These are phyloP conservation scores for Periconia digitata DNA, from an alignment of 2,329 filamentous ascomycete genomes.

Conservation along the genomic window DNA sequence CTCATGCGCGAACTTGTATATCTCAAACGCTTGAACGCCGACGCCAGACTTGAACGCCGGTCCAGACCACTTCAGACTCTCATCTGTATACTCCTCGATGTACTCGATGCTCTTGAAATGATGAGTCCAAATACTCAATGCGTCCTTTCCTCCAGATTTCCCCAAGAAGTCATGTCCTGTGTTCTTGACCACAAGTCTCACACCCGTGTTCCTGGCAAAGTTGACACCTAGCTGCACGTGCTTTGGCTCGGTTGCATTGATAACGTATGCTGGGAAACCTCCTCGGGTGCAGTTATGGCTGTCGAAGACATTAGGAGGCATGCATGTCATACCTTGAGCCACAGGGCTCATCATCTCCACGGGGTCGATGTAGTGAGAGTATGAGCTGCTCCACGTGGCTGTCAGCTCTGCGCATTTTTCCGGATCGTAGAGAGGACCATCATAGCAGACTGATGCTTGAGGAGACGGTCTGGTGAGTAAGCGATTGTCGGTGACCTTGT, in stretches of 20 bases:
- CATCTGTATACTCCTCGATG: conserved; percentile 34
- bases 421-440: conserved; percentile 29
- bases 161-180: conserved; percentile 42
- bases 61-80: conserved; percentile 44
- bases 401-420: conserved; percentile 33
- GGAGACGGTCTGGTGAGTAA: conserved; percentile 30
- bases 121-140: conserved; percentile 42
- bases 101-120: conserved; percentile 39
- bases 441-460: conserved; percentile 37
- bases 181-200: conserved; percentile 38
- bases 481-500: conserved; percentile 37
- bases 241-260: conserved; percentile 39
- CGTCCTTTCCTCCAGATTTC: conserved; percentile 37
- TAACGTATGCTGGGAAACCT: conserved; percentile 38
- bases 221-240: conserved; percentile 41
- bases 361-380: conserved; percentile 36
- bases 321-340: conserved; percentile 40
- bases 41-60: conserved; percentile 58
- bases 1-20: conserved; percentile 54
- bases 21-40: conserved; percentile 56
- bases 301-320: conserved; percentile 38
- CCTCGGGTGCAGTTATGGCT: conserved; percentile 39
- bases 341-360: conserved; percentile 43
- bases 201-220: conserved; percentile 36
- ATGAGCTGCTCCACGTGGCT: conserved; percentile 34